phyloP scores from a whole-genome alignment of 2,329 filamentous ascomycete species.

The Cytospora paraplurivora region DNA sequence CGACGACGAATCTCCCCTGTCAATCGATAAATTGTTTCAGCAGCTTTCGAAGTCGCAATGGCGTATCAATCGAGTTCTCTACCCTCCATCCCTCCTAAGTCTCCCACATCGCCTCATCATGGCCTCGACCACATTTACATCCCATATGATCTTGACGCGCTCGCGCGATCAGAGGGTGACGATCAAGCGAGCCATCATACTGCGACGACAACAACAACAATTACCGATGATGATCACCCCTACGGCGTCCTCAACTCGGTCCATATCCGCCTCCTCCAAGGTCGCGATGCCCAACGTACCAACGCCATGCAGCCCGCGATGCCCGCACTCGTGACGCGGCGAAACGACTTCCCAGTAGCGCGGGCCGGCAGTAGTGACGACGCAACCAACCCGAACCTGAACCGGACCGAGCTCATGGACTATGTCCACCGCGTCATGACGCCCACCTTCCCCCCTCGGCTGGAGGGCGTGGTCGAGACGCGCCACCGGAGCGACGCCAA shows the following conservation, averaged over 20 bases:
- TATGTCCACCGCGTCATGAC: slow-evolving; percentile 1
- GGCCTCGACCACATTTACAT: neutral
- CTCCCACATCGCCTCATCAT: neutral
- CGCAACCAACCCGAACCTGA: neutral
- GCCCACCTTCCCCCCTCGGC: slow-evolving; percentile 9
- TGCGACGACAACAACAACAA: neutral
- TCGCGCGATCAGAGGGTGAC: neutral
- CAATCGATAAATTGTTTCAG: neutral
- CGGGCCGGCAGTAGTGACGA: neutral
- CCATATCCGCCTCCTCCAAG: neutral
- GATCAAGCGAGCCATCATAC: neutral
- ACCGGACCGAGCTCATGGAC: neutral
- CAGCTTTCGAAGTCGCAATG: slow-evolving; percentile 9
- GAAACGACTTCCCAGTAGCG: slow-evolving; percentile 14
- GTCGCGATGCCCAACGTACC: neutral
- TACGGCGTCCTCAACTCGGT: neutral
- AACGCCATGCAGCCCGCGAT: slow-evolving; percentile 1
- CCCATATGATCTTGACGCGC: neutral
- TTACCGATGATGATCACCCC: neutral
- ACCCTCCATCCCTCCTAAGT: neutral
- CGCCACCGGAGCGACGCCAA: slow-evolving; percentile 12
- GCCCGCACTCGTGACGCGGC: slow-evolving; percentile 7
- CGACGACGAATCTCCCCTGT: neutral
- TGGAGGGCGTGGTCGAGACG: slow-evolving; percentile 10
- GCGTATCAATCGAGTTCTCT: neutral